Base-by-base conservation (phyloP, 257 asterid species). In the Solanum chilense region DNA sequence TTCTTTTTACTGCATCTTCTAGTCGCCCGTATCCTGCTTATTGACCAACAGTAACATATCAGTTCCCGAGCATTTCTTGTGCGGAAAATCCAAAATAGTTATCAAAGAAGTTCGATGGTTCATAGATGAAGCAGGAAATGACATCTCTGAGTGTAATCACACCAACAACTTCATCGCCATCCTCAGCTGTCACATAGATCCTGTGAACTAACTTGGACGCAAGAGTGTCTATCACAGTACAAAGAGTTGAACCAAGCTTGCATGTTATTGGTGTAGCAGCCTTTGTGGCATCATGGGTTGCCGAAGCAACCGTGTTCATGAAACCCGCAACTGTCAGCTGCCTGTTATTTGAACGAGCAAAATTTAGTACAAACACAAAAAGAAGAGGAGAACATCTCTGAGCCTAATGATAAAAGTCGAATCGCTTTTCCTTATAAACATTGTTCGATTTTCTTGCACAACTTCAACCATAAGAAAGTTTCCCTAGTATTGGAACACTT, bases 121-220 rank as follows among this genome's bases (percentile, higher is more conserved):
- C 99, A 9, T 86, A 90, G 81, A 96, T 92, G 44, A 95, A 95
- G 91, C 98, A 94, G 2, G 98, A 94, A 91, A 94, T 94, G 62
- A 97, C 98, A 82, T 95, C 99, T 87, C 99, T 91, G 20, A 96
- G 94, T 0, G 99, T 95, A 12, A 95, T 90, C 37, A 97, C 96
- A 0, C 99, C 98, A 3, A 87, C 47, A 3, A 93, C 94, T 64
- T 93, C 92, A 58, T 88, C 88, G 5, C 73, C 82, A 44, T 47
- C 90, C 1, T 89, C 95, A 5, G 90, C 86, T 5, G 92, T 95
- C 60, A 94, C 96, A n/a, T 97, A 93, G 88, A 97, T 93, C 71
- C 99, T 90, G 87, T 95, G 96, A 86, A 94, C 97, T 9, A 89
- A 89, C 86, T 89, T 90, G 10, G 92, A 86, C 14, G 98, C 93